Conservation (phyloP, 176 grass and related monocot genomes). For the Musa troglodytarum region DNA sequence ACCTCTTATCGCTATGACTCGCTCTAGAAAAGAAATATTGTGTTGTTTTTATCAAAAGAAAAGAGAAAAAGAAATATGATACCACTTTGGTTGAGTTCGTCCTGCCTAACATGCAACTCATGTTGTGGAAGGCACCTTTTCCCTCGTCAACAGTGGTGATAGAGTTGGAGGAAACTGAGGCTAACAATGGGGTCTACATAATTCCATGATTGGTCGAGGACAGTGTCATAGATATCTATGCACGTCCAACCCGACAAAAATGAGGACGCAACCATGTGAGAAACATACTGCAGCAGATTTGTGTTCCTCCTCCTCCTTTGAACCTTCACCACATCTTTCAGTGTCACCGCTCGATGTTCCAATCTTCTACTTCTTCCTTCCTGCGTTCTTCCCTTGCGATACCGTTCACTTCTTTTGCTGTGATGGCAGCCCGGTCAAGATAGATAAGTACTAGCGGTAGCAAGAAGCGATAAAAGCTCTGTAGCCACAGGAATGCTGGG, state of each 20-base stretch:
- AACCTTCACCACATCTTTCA: slow-evolving; percentile 41
- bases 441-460: not conserved
- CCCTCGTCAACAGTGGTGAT: too few species aligned
- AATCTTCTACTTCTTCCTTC: slow-evolving; percentile 7
- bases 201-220: too few species aligned
- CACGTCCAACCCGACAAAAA: not conserved
- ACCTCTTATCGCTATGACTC: too few species aligned
- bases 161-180: too few species aligned
- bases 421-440: slow-evolving; percentile 18
- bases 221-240: too few species aligned
- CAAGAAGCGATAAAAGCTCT: slow-evolving; percentile 4
- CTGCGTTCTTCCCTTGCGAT: not conserved
- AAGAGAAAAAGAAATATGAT: too few species aligned
- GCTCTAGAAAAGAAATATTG: too few species aligned
- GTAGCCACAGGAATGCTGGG: slow-evolving; percentile 14
- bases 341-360: slow-evolving; percentile 14
- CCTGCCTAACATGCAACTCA: too few species aligned
- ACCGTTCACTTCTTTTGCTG: slow-evolving; percentile 16
- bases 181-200: not conserved
- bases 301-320: slow-evolving; percentile 1
- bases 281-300: not conserved
- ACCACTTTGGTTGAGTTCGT: too few species aligned
- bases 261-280: not conserved
- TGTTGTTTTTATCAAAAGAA: too few species aligned
- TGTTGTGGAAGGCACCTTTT: too few species aligned